A percentile compares a stretch with the other conserved stretches of the same genome.
These are phyloP conservation scores for Penicillium pancosmium DNA, from an alignment of 495 filamentous ascomycete genomes.

Conservation along the genomic window DNA sequence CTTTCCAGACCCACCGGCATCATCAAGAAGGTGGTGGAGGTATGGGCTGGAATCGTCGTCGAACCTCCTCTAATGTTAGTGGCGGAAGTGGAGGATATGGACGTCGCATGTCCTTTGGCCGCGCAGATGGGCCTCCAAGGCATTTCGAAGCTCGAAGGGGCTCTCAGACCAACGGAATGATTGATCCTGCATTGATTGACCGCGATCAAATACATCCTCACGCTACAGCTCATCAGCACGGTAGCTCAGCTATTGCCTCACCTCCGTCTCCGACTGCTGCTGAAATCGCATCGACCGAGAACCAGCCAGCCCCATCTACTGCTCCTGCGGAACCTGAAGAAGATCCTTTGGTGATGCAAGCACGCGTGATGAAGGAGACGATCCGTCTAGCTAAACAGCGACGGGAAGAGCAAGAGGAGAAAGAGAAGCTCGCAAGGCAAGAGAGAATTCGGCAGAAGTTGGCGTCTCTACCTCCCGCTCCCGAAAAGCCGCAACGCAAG, in stretches of 20 bases:
- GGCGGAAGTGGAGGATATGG: slow-evolving; percentile 78
- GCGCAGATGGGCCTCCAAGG: slow-evolving; percentile 48
- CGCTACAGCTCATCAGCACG: slow-evolving; percentile 31
- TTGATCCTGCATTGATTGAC: slow-evolving; percentile 34
- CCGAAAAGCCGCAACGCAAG: slow-evolving; percentile 57
- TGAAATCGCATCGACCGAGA: slow-evolving; percentile 46
- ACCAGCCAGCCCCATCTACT: slow-evolving; percentile 23
- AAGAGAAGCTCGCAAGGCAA: slow-evolving; percentile 74
- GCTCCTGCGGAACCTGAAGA: slow-evolving; percentile 47
- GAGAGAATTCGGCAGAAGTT: slow-evolving; percentile 86
- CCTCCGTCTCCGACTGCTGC: slow-evolving; percentile 52
- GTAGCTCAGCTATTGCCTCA: slow-evolving; percentile 45
- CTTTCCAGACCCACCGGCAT: slow-evolving; percentile 79
- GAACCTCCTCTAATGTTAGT: slow-evolving; percentile 93
- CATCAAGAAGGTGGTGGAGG: slow-evolving; percentile 70
- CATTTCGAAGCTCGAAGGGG: slow-evolving; percentile 48
- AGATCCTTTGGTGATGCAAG: slow-evolving; percentile 68
- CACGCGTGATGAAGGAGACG: slow-evolving; percentile 83
- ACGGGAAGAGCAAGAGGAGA: slow-evolving; percentile 76
- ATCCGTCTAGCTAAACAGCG: slow-evolving; percentile 77
- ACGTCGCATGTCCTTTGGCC: slow-evolving; percentile 58
- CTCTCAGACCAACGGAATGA: slow-evolving; percentile 47
- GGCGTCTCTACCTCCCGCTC: slow-evolving; percentile 71
- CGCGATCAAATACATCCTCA: slow-evolving; percentile 30
- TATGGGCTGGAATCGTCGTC: slow-evolving; percentile 70